Evolutionary conservation across 2,329 filamentous ascomycete species (phyloP), one percentile per base, ranked within the genome.

Genomic region (Setomelanomma holmii): DNA sequence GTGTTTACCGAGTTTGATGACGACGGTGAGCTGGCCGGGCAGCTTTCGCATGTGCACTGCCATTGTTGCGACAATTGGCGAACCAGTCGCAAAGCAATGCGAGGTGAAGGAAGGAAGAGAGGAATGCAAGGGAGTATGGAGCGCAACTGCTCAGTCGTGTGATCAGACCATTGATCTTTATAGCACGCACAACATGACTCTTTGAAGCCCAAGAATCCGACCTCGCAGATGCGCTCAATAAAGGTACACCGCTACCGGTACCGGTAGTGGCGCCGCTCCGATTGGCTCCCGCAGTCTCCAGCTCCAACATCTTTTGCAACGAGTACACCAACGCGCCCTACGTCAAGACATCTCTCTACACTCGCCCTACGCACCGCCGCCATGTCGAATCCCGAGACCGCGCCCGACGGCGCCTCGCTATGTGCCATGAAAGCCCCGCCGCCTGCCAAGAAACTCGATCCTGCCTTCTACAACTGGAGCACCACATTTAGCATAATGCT

Each of bases 401-500:
- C 67, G 41, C 55, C 71, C 47, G 65, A 70, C 17, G 68, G 68
- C 55, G 63, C 63, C 36, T 64, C 66, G 19, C 45, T 64, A 40
- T 55, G 60, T 33, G 61, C 62, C 19, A 59, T 64, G 40, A 45
- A 56, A 7, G 6, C 30, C 16, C 46, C 56, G 33, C 60, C 61
- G 8, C 60, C 53, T 20, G 51, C 64, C 11, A 51, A 60, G 16
- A 66, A 71, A 21, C 59, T 73, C 34, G 72, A 74, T 51, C 66
- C 67, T 1, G 53, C 74, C 50, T 80, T 76, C 71, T 81, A 80
- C 70, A 81, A 73, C 53, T 96, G 91, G 89, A 84, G 89, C 72
- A 96, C 90, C 79, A 89, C 92, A 80, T 97, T 96, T 82, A 85
- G 85, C 65, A 89, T 93, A 76, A 80, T 96, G 43, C 86, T 89